phyloP scores from a whole-genome alignment of 73 alveolate species.

The Effrenium voratum region DNA sequence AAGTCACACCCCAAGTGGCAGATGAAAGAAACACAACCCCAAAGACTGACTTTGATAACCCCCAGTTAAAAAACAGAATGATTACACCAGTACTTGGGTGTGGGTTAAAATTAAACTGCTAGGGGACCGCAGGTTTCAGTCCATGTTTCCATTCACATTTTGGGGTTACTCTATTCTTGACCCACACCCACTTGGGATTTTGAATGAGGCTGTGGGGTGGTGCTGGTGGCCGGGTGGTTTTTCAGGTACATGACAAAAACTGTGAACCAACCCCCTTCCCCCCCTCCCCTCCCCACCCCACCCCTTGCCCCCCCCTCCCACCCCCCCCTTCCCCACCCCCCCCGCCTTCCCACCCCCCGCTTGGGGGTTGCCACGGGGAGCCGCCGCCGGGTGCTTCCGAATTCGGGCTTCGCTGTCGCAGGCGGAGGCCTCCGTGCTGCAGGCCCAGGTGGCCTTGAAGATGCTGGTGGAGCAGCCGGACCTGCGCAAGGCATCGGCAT shows the following conservation, averaged over 20 bases:
- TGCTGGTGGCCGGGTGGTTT: not conserved
- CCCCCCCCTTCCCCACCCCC: too few relatives aligned
- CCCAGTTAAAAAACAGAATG: too few relatives aligned
- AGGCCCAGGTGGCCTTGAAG: constrained; percentile 63
- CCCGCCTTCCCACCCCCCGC: not conserved
- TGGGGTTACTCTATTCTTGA: too few relatives aligned
- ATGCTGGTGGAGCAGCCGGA: constrained; percentile 74
- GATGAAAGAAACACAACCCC: too few relatives aligned
- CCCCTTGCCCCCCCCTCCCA: not conserved
- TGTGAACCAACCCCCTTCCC: not conserved
- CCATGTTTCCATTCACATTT: too few relatives aligned
- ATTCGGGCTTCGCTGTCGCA: not conserved
- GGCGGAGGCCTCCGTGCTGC: constrained; percentile 73
- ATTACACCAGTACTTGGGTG: too few relatives aligned
- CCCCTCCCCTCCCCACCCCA: not conserved
- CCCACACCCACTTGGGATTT: too few relatives aligned
- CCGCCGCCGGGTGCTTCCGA: constrained; percentile 18
- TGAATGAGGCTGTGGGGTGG: too few relatives aligned
- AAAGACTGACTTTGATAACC: too few relatives aligned
- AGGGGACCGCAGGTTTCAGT: too few relatives aligned
- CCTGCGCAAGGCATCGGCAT: constrained; percentile 38
- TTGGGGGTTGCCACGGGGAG: constrained; percentile 11
- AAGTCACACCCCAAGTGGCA: too few relatives aligned
- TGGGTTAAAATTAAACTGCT: too few relatives aligned
- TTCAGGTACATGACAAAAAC: not conserved